phyloP scores from a whole-genome alignment of 495 filamentous ascomycete species.

The Pyrenopolyporus hunteri region DNA sequence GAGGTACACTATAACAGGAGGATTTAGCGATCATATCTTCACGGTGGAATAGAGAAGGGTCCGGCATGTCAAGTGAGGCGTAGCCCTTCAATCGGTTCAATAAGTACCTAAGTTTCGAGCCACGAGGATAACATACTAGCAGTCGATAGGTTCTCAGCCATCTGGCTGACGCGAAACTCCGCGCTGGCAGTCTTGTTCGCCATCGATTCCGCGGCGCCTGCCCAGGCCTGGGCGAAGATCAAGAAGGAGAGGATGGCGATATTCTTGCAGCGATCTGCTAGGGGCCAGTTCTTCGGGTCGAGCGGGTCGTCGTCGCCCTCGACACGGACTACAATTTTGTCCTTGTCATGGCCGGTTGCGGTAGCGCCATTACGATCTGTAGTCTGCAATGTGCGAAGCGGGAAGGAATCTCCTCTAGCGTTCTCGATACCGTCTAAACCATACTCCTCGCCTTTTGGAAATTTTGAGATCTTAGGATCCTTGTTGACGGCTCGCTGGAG shows the following conservation, averaged over 20 bases:
- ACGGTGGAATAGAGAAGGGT: too few species aligned
- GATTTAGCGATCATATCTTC: too few species aligned
- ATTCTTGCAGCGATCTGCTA: conserved; percentile 38
- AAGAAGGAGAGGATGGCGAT: conserved; percentile 47
- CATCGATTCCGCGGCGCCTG: conserved; percentile 43
- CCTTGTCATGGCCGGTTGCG: neutral
- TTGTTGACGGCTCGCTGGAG: neutral
- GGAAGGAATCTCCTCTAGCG: neutral
- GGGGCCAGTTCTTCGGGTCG: conserved; percentile 44
- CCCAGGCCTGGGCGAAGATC: conserved; percentile 44
- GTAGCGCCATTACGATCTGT: neutral
- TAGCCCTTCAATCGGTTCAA: too few species aligned
- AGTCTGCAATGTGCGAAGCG: neutral
- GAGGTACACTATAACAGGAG: conserved; percentile 15
- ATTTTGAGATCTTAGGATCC: neutral
- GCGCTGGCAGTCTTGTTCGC: conserved; percentile 39
- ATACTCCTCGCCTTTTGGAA: neutral
- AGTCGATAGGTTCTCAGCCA: conserved; percentile 41
- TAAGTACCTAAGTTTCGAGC: neutral
- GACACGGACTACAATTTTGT: conserved; percentile 11
- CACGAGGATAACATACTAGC: neutral
- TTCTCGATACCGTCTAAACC: neutral
- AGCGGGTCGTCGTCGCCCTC: conserved; percentile 37
- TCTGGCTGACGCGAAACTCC: conserved; percentile 39
- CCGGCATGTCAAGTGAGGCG: too few species aligned